A percentile compares a stretch with the other conserved stretches of the same genome.
Conservation (phyloP, 257 asterid genomes). For the Jacaranda copaia region DNA sequence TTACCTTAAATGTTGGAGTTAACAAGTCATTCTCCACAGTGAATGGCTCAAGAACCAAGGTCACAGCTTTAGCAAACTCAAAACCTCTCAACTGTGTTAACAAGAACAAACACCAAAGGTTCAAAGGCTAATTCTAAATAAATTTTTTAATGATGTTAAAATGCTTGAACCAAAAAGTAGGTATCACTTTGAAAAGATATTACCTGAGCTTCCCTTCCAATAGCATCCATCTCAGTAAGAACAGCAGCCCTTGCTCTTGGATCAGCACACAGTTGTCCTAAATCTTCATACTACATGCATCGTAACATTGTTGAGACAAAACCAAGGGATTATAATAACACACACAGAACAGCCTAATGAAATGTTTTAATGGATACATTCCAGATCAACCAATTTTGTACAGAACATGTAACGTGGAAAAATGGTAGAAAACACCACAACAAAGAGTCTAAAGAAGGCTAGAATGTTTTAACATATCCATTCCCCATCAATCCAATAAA, state of each 20-base stretch:
- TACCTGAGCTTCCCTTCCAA: conserved; percentile 93
- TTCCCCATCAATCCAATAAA: too few relatives aligned
- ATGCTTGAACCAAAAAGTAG: not conserved
- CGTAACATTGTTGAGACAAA: conserved; percentile 29
- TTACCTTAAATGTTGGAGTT: conserved; percentile 96
- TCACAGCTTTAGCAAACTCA: conserved; percentile 84
- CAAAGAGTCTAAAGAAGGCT: too few relatives aligned
- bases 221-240: conserved; percentile 89
- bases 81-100: conserved; percentile 80
- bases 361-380: conserved; percentile 12
- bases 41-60: conserved; percentile 83
- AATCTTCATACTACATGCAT: conserved; percentile 64
- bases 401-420: conserved; percentile 4
- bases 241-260: conserved; percentile 89
- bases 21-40: conserved; percentile 83
- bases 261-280: conserved; percentile 75
- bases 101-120: conserved; percentile 24
- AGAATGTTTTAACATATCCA: too few relatives aligned
- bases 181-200: not conserved
- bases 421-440: not conserved
- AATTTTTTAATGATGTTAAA: not conserved
- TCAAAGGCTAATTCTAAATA: not conserved
- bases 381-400: conserved; percentile 8
- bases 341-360: not conserved
- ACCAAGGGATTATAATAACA: not conserved